Conservation (phyloP, 257 asterid species). For the Nicotiana tomentosiformis region DNA sequence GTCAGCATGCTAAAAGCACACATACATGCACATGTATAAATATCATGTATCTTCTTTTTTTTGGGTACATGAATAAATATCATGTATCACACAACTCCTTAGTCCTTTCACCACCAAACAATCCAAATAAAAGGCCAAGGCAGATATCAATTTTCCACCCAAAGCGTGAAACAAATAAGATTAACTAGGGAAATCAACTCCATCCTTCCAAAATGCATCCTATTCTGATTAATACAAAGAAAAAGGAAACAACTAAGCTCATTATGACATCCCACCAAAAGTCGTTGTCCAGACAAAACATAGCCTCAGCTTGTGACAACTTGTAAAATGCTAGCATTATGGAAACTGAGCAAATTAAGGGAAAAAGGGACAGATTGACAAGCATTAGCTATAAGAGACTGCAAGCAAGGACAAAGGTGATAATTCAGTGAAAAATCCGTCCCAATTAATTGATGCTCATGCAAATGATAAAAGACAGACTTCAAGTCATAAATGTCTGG, state of each 20-base stretch:
- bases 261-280: not conserved
- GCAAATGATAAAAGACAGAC: not conserved
- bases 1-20: not conserved
- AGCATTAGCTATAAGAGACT: not conserved
- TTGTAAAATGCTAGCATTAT: not conserved
- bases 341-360: not conserved
- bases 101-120: not conserved
- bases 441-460: not conserved
- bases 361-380: not conserved
- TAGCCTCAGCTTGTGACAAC: not conserved
- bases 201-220: not conserved
- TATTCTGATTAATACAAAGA: not conserved
- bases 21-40: not conserved
- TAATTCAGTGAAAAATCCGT: not conserved
- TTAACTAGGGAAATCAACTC: not conserved
- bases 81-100: not conserved
- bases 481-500: not conserved
- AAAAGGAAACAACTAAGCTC: not conserved
- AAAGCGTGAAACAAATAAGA: not conserved
- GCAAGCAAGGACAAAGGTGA: not conserved
- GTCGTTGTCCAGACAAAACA: not conserved
- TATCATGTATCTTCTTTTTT: not conserved
- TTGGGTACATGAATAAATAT: too few species aligned
- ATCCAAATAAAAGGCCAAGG: not conserved
- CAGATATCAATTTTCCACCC: not conserved